These are phyloP conservation scores for Ascochyta rabiei DNA, from an alignment of 2,329 filamentous ascomycete genomes.

Conservation along the genomic window DNA sequence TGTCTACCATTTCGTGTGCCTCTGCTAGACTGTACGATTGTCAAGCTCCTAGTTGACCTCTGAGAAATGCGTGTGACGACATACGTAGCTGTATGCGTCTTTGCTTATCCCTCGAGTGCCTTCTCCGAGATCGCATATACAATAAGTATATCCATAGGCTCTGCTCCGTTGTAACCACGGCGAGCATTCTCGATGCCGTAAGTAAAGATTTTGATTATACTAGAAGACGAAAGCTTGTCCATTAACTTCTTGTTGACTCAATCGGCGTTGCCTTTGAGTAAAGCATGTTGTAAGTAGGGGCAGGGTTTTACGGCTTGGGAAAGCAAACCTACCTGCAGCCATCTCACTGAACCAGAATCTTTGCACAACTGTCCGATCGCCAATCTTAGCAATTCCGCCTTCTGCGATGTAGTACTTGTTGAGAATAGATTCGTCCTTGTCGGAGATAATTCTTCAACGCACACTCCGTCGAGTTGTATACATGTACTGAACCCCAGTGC, in stretches of 20 bases:
- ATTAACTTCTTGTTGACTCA: neutral
- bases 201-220: neutral
- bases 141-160: neutral
- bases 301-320: neutral
- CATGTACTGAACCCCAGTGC: neutral
- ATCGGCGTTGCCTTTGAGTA: neutral
- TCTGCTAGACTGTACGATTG: neutral
- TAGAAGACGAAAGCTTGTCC: neutral
- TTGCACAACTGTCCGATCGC: neutral
- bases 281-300: neutral
- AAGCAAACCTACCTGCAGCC: neutral
- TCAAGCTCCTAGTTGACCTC: neutral
- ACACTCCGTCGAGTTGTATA: neutral
- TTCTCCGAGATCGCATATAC: constrained; percentile 21
- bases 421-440: neutral
- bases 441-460: too few species aligned
- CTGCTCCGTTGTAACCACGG: neutral
- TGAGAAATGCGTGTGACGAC: neutral
- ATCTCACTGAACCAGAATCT: neutral
- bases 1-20: neutral
- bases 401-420: neutral
- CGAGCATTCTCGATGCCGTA: neutral
- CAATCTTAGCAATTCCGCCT: neutral
- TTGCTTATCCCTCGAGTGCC: constrained; percentile 21
- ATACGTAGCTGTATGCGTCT: constrained; percentile 21